Conservation (phyloP, 2,329 filamentous ascomycete genomes). For the Arthrocladium fulminans region DNA sequence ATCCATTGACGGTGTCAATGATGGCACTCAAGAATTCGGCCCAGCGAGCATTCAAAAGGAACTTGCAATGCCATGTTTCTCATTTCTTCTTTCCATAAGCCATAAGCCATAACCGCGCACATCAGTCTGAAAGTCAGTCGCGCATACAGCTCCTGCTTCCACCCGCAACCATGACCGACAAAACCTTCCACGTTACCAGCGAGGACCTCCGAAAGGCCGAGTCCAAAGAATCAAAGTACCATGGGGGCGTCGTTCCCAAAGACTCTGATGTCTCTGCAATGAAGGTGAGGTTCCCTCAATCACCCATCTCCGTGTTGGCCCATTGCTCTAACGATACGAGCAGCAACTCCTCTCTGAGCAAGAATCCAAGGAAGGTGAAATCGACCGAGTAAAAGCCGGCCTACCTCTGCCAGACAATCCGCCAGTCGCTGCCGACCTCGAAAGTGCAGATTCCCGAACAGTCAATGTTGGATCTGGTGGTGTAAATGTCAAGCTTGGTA, state of each 20-base stretch:
- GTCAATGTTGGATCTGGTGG: constrained; percentile 62
- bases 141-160: background rate
- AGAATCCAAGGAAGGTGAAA: constrained; percentile 52
- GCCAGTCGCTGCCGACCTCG: constrained; percentile 66
- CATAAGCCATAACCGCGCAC: too few species aligned
- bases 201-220: constrained; percentile 43
- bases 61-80: too few species aligned
- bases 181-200: constrained; percentile 41
- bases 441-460: constrained; percentile 59
- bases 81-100: too few species aligned
- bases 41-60: too few species aligned
- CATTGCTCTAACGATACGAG: constrained; percentile 2
- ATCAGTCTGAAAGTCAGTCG: background rate
- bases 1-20: background rate
- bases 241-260: constrained; percentile 35
- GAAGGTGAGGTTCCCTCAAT: constrained; percentile 32
- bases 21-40: background rate
- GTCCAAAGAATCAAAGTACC: constrained; percentile 32
- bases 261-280: constrained; percentile 38
- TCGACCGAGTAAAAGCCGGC: constrained; percentile 60
- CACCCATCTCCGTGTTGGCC: background rate
- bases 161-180: constrained; percentile 20
- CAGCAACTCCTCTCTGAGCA: constrained; percentile 30
- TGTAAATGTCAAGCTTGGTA: constrained; percentile 39
- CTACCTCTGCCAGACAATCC: constrained; percentile 73